phyloP scores from a whole-genome alignment of 2,329 filamentous ascomycete genomes.

The Spiromastix sp. region DNA sequence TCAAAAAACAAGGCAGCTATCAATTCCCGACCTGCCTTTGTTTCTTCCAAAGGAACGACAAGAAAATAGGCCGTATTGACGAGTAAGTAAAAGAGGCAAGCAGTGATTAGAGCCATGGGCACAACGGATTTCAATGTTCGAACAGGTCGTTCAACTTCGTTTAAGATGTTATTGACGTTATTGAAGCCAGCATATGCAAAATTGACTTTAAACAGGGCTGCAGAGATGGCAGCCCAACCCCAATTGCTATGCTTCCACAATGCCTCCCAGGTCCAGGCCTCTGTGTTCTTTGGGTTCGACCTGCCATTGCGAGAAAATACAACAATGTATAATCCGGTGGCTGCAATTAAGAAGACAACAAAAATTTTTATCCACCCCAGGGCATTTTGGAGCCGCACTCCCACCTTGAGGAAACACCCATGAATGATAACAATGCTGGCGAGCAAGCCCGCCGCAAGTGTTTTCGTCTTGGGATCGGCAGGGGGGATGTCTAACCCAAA shows the following conservation, averaged over 20 bases:
- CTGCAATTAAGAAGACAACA: constrained; percentile 1
- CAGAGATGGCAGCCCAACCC: constrained; percentile 31
- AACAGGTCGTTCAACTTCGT: constrained; percentile 59
- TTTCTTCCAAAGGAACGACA: constrained; percentile 52
- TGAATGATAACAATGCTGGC: constrained; percentile 3
- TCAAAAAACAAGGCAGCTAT: constrained; percentile 56
- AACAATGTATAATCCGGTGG: constrained; percentile 1
- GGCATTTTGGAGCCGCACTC: constrained; percentile 50
- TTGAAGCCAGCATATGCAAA: constrained; percentile 52
- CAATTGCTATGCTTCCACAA: background rate
- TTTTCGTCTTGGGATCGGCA: constrained; percentile 9
- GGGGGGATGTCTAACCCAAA: constrained; percentile 44
- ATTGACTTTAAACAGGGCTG: constrained; percentile 51
- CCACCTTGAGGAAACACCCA: constrained; percentile 41
- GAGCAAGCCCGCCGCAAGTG: constrained; percentile 1
- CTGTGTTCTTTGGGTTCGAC: background rate
- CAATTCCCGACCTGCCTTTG: constrained; percentile 50
- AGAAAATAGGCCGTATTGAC: constrained; percentile 50
- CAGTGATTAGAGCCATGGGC: constrained; percentile 48
- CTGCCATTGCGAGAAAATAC: background rate
- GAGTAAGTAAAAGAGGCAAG: constrained; percentile 50
- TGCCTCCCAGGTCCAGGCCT: background rate
- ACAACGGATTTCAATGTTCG: constrained; percentile 55
- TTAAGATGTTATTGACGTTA: constrained; percentile 61
- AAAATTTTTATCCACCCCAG: constrained; percentile 54